phyloP scores from a whole-genome alignment of 2,329 filamentous ascomycete genomes.

The Cadophora gregata region DNA sequence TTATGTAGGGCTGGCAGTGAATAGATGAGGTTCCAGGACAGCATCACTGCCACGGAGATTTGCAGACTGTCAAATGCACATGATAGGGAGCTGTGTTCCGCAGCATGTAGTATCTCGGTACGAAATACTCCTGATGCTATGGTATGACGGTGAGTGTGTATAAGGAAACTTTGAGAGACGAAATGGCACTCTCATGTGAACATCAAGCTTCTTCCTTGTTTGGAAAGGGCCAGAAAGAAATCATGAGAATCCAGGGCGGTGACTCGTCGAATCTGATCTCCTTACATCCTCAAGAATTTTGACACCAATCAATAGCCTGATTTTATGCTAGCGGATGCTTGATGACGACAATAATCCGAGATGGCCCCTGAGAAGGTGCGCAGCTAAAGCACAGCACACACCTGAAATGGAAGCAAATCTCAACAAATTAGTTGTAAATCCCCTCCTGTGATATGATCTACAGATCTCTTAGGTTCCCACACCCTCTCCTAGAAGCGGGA shows the following conservation, averaged over 20 bases:
- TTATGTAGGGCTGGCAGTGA: not conserved
- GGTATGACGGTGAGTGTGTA: no score
- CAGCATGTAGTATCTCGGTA: not conserved
- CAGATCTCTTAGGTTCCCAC: constrained; percentile 29
- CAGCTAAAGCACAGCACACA: constrained; percentile 2
- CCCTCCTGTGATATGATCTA: constrained; percentile 30
- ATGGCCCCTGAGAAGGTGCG: not conserved
- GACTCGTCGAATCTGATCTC: constrained; percentile 19
- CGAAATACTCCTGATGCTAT: not conserved
- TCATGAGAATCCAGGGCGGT: constrained; percentile 17
- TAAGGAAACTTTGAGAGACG: not conserved
- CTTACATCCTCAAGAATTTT: constrained; percentile 20
- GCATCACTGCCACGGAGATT: constrained; percentile 9
- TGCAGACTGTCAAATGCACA: constrained; percentile 3
- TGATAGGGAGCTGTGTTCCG: not conserved
- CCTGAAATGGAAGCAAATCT: constrained; percentile 18
- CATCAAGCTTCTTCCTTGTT: constrained; percentile 36
- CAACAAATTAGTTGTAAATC: constrained; percentile 19
- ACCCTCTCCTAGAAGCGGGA: not conserved
- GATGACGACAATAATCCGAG: constrained; percentile 29
- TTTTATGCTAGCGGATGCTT: constrained; percentile 23
- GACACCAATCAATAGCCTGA: constrained; percentile 33
- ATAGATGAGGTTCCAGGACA: constrained; percentile 1
- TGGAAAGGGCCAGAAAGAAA: constrained; percentile 5
- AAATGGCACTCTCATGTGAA: constrained; percentile 32